Base-by-base conservation (phyloP, 2,329 filamentous ascomycete genomes). In the Sporothrix mexicana region DNA sequence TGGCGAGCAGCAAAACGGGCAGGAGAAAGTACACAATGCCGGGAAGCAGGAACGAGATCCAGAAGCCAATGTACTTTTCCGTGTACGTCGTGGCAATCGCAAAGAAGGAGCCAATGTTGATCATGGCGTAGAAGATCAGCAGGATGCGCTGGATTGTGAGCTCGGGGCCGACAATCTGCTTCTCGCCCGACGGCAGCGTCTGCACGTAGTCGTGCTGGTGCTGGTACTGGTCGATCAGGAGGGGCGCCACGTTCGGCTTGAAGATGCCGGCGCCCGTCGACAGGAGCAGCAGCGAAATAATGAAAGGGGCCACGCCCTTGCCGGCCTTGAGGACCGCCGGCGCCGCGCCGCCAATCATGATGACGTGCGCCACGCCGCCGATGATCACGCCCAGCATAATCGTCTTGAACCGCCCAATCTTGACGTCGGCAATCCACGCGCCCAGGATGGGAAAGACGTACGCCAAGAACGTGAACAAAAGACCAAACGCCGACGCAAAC, bases 31-130 rank as follows among this genome's bases (percentile, higher is more conserved):
- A 91, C 77, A 91, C 81, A 73, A 88, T 59, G 1, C 84, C 76
- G 68, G 81, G 80, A 67, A 83, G 78, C 76, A 84, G 75, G 82
- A 85, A 94, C 0, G 92, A 86, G 23, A 92, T 85, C 90, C 90
- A 94, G 83, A 93, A 94, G 7, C 92, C 91, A 66, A 93, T 86
- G 74, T 92, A 93, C 79, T 92, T 91, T 81, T 94, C 92, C 1
- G 91, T 89, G 77, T 92, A 94, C 45, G 89, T 90, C 88, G 91
- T 93, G 57, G 82, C 85, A 77, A 89, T 86, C 59, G 86, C 88
- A 62, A 85, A 76, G 62, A 90, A 82, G 30, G 90, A 87, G 47
- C 92, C 92, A n/a, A 91, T 79, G 78, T 93, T 93, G 82, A 92
- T 91, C 77, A 89, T 84, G 70, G 88, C 81, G 78, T 91, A 91